These are phyloP conservation scores for Magnaporthiopsis incrustans DNA, from an alignment of 2,329 filamentous ascomycete genomes.

Conservation along the genomic window DNA sequence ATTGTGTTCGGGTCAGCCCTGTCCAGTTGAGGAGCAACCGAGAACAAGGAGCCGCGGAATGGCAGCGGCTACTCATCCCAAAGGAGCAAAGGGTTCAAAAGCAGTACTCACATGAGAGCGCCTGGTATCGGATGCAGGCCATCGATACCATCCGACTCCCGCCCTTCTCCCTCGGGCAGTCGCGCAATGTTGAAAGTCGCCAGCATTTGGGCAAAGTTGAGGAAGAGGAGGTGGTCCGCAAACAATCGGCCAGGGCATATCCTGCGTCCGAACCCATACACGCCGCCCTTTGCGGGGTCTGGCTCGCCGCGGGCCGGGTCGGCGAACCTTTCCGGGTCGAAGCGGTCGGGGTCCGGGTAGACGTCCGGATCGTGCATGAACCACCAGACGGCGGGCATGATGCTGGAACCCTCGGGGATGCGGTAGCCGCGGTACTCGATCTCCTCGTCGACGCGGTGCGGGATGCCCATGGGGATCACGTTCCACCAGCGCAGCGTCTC, in stretches of 20 bases:
- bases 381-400: slow-evolving; percentile 28
- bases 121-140: background rate
- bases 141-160: background rate
- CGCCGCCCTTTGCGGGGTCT: slow-evolving; percentile 15
- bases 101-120: background rate
- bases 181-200: slow-evolving; percentile 18
- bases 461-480: slow-evolving; percentile 14
- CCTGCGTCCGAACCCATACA: slow-evolving; percentile 35
- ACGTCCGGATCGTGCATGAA: slow-evolving; percentile 16
- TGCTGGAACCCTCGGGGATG: slow-evolving; percentile 38
- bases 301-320: slow-evolving; percentile 18
- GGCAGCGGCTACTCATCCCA: too few species aligned
- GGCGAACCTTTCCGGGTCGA: slow-evolving; percentile 15
- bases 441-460: slow-evolving; percentile 38
- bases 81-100: background rate
- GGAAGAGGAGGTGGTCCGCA: slow-evolving; percentile 38
- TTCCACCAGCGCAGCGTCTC: slow-evolving; percentile 14
- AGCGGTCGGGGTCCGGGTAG: slow-evolving; percentile 16
- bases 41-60: too few species aligned
- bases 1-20: background rate
- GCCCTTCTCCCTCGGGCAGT: background rate
- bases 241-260: slow-evolving; percentile 35
- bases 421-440: slow-evolving; percentile 40
- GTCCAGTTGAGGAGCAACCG: background rate
- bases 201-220: slow-evolving; percentile 24